Conservation (phyloP, 192 early-diverging fungal species). For the Obelidium mucronatum region DNA sequence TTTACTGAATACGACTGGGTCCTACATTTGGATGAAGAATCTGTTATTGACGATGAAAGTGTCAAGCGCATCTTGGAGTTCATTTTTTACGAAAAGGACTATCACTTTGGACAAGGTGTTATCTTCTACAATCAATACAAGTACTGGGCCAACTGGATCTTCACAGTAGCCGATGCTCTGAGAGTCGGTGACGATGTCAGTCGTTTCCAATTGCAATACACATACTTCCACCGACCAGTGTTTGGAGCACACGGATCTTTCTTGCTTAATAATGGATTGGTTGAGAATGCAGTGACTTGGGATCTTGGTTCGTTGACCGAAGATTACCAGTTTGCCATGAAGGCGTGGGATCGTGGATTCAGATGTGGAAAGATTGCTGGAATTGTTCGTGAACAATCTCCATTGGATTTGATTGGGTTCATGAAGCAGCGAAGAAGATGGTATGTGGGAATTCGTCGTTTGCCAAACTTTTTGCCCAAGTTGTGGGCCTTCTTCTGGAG, state of each 20-base stretch:
- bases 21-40: constrained; percentile 66
- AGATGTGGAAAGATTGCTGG: constrained; percentile 56
- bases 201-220: constrained; percentile 67
- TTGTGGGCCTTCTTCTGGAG: constrained; percentile 65
- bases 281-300: constrained; percentile 66
- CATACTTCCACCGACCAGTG: constrained; percentile 61
- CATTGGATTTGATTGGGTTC: constrained; percentile 58
- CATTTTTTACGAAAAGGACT: constrained; percentile 57
- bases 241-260: constrained; percentile 66
- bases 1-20: constrained; percentile 66
- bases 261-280: constrained; percentile 59
- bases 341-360: constrained; percentile 60
- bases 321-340: constrained; percentile 63
- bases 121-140: constrained; percentile 68
- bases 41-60: constrained; percentile 60
- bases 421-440: constrained; percentile 67
- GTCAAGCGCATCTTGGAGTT: constrained; percentile 55
- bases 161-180: constrained; percentile 63
- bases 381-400: constrained; percentile 62
- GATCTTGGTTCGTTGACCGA: constrained; percentile 63
- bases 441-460: constrained; percentile 65
- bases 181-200: constrained; percentile 63
- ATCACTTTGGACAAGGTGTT: constrained; percentile 59
- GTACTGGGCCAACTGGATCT: constrained; percentile 66
- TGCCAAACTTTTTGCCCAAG: constrained; percentile 59